Conservation (phyloP, 108 stramenopile genomes). For the Pseudonitzschia multiseries region DNA sequence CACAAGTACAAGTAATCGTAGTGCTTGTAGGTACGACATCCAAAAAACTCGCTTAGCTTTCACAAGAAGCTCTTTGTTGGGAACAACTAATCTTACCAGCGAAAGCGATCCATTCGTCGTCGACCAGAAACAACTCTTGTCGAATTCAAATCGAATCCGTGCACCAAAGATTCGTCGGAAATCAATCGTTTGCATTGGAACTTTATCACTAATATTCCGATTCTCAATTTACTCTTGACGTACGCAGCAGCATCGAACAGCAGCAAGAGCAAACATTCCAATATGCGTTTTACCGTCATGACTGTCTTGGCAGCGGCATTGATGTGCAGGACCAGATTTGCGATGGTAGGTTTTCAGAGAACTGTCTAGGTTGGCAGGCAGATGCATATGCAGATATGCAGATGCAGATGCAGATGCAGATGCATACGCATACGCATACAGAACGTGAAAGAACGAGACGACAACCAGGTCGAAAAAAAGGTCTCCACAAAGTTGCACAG, state of each 20-base stretch:
- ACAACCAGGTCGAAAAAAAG: not conserved
- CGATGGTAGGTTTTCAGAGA: conserved; percentile 19
- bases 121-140: not conserved
- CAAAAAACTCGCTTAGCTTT: not conserved
- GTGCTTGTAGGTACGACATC: not conserved
- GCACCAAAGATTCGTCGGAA: not conserved
- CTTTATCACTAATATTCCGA: not conserved
- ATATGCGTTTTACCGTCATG: conserved; percentile 39
- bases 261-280: not conserved
- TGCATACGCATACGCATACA: too few species aligned
- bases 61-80: not conserved
- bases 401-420: too few species aligned
- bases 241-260: not conserved
- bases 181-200: not conserved
- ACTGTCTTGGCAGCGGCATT: conserved; percentile 29
- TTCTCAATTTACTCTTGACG: not conserved
- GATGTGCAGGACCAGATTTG: conserved; percentile 28
- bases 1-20: too few species aligned
- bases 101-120: not conserved
- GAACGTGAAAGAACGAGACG: too few species aligned
- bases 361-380: not conserved
- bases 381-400: too few species aligned
- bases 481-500: not conserved
- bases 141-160: not conserved
- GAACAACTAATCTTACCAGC: not conserved